A percentile compares a stretch with the other conserved stretches of the same genome.
Conservation (phyloP, 2,329 filamentous ascomycete species). For the Aureobasidium lini region DNA sequence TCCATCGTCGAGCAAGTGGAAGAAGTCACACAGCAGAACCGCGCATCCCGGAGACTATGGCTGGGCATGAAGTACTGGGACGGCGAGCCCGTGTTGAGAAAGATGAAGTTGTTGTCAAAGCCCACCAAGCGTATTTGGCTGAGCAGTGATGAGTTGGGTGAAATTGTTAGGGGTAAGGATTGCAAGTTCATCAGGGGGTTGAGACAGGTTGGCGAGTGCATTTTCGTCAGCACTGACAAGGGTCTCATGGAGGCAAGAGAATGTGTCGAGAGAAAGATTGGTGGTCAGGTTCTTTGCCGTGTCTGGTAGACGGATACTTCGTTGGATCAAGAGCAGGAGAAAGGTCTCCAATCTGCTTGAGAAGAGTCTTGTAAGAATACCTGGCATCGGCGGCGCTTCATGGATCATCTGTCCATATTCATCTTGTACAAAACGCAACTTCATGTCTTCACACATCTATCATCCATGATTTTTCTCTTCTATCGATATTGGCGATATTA, state of each 20-base stretch:
- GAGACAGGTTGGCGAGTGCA: slow-evolving; percentile 67
- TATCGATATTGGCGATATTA: too few species aligned
- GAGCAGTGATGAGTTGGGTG: slow-evolving; percentile 53
- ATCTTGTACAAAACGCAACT: background rate
- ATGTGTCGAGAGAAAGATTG: slow-evolving; percentile 70
- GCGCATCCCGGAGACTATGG: slow-evolving; percentile 71
- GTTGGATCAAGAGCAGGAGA: too few species aligned
- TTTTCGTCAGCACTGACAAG: slow-evolving; percentile 70
- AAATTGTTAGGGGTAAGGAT: slow-evolving; percentile 61
- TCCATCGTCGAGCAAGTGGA: slow-evolving; percentile 18
- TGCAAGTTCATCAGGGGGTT: slow-evolving; percentile 63
- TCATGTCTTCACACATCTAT: background rate
- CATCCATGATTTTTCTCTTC: background rate
- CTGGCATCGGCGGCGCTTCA: background rate
- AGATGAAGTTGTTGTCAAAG: slow-evolving; percentile 61
- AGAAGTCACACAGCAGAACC: slow-evolving; percentile 46
- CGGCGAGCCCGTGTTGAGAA: slow-evolving; percentile 66
- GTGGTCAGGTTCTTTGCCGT: slow-evolving; percentile 72
- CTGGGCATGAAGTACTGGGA: slow-evolving; percentile 86
- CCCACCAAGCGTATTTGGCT: slow-evolving; percentile 66
- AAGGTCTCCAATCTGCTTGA: too few species aligned
- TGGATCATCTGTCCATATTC: background rate
- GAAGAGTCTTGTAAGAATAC: background rate
- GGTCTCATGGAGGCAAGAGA: slow-evolving; percentile 78
- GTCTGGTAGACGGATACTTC: slow-evolving; percentile 37